Conservation (phyloP, 331 rosid genomes). For the Cydonia oblonga region DNA sequence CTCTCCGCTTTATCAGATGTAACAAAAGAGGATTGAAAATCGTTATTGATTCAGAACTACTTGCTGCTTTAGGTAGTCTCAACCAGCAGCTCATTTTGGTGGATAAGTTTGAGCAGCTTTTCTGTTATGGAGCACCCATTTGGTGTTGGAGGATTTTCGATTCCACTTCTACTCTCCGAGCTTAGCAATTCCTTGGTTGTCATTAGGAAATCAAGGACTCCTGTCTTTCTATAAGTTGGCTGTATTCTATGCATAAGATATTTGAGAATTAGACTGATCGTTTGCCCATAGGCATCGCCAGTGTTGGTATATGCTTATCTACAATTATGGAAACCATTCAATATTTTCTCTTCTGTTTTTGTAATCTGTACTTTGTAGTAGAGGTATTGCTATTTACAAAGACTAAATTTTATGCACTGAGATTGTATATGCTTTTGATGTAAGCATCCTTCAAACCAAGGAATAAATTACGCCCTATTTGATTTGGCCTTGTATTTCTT, state of each 20-base stretch:
- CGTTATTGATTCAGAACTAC: slow-evolving; percentile 18
- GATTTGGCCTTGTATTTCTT: too few relatives aligned
- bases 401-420: too few relatives aligned
- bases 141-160: slow-evolving; percentile 22
- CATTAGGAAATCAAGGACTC: slow-evolving; percentile 18
- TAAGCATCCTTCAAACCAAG: background rate
- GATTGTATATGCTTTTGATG: background rate
- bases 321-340: too few relatives aligned
- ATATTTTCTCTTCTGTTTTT: too few relatives aligned
- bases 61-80: slow-evolving; percentile 43
- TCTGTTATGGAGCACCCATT: slow-evolving; percentile 21
- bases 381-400: too few relatives aligned
- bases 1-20: slow-evolving; percentile 13
- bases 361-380: too few relatives aligned
- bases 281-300: too few relatives aligned
- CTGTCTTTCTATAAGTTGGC: background rate
- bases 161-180: slow-evolving; percentile 20
- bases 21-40: slow-evolving; percentile 12
- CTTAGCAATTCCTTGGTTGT: slow-evolving; percentile 11
- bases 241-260: slow-evolving; percentile 15
- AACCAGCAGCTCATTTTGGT: slow-evolving; percentile 15
- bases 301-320: too few relatives aligned
- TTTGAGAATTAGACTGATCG: background rate
- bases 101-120: slow-evolving; percentile 30
- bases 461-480: too few relatives aligned